Base-by-base conservation (phyloP, 2,329 filamentous ascomycete genomes). In the Trichothecium roseum region DNA sequence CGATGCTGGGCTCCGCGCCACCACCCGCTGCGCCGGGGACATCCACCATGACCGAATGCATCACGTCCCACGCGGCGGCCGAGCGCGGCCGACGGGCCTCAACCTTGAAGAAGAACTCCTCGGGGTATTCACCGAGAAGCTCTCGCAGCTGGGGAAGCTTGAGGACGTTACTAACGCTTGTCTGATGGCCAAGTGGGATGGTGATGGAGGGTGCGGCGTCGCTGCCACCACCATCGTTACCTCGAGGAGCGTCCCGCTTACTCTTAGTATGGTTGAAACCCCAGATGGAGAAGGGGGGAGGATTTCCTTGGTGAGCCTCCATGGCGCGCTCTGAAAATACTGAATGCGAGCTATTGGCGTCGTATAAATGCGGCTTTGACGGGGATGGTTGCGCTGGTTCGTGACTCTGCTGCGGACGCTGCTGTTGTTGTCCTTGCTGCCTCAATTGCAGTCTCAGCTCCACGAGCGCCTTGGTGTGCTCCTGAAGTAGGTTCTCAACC, bases 171-270 rank as follows among this genome's bases (percentile, higher is more conserved):
- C 39, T 40, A 8, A 41, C 40, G 24, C 38, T 42, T n/a, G 43
- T 44, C 31, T 44, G 42, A 30, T 45, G 43, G 0, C 42, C 43
- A 10, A 44, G 8, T 1, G 43, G 43, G 30, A 45, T 45, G 4
- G 40, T 45, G 24, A 42, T 39, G 12, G 40, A 30, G 7, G 37
- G 39, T 12, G 22, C 33, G 6, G n/a, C 33, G n/a, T 28, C 24
- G n/a, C n/a, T n/a, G n/a, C n/a, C n/a, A n/a, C n/a, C n/a, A 20
- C 29, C 33, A 12, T 35, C 26, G 7, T 16, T 28, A 10, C 13
- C 18, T 15, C 4, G 10, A n/a, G 18, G 13, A 34, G n/a, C 16
- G 14, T 20, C 18, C 5, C 32, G 16, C 16, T 13, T n/a, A n/a
- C n/a, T 34, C 24, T 16, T 24, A 8, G 16, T 34, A 4, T 34